Evolutionary conservation across 2,329 filamentous ascomycete species (phyloP).

Genomic region (Ascochyta lentis): DNA sequence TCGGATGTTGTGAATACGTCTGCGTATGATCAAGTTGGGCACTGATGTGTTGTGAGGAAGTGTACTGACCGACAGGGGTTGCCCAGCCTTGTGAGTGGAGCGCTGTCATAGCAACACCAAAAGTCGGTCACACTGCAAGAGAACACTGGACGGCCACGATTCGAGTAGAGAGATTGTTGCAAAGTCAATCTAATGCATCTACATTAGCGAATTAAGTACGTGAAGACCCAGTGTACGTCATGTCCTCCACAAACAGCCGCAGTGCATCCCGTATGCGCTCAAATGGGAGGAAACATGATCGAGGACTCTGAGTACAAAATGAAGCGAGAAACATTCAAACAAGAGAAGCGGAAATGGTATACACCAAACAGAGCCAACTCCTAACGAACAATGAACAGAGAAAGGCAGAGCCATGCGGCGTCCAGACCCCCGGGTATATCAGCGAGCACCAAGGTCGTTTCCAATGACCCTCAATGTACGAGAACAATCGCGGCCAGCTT

Average conservation of each 20-base stretch:
- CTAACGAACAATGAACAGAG: conserved; percentile 37
- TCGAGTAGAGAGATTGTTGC: neutral
- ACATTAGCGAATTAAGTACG: conserved; percentile 43
- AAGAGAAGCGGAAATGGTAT: conserved; percentile 43
- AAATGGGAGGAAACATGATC: neutral
- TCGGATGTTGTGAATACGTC: conserved; percentile 5
- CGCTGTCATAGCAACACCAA: conserved; percentile 18
- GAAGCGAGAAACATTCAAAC: conserved; percentile 27
- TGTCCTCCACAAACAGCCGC: conserved; percentile 11
- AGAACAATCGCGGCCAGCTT: conserved; percentile 19
- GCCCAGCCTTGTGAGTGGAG: conserved; percentile 9
- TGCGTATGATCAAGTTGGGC: conserved; percentile 10
- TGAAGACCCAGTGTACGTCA: conserved; percentile 15
- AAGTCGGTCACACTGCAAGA: conserved; percentile 13
- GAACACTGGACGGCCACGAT: neutral
- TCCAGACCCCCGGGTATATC: conserved; percentile 31
- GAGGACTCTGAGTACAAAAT: conserved; percentile 29
- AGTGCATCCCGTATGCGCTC: conserved; percentile 1
- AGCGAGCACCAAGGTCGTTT: conserved; percentile 26
- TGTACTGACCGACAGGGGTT: conserved; percentile 12
- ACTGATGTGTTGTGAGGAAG: conserved; percentile 10
- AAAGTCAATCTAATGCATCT: conserved; percentile 26
- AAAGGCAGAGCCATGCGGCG: conserved; percentile 22
- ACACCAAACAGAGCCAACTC: conserved; percentile 45
- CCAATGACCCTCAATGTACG: conserved; percentile 22